Evolutionary conservation across 148 eudicot genomes (phyloP).

Genomic region (Rhododendron kiyosumense): DNA sequence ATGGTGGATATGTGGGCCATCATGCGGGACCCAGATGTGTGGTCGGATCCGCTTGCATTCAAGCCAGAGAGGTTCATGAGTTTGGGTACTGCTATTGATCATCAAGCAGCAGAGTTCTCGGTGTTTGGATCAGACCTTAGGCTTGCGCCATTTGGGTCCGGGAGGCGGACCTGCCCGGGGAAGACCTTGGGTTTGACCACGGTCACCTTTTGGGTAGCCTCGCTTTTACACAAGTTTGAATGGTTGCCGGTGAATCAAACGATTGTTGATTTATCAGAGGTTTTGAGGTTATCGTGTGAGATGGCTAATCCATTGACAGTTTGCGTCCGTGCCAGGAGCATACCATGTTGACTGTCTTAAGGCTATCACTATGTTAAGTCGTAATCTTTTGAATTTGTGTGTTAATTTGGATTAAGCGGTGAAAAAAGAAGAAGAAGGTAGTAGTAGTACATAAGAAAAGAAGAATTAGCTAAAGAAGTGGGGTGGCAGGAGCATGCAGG

Average conservation of each 20-base stretch:
- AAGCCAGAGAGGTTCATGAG: slow-evolving; percentile 42
- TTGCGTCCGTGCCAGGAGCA: slow-evolving; percentile 33
- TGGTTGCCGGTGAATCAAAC: slow-evolving; percentile 16
- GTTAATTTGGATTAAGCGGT: not conserved
- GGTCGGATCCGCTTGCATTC: slow-evolving; percentile 48
- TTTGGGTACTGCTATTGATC: not conserved
- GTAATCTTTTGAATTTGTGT: not conserved
- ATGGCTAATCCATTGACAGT: slow-evolving; percentile 67
- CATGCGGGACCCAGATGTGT: slow-evolving; percentile 42
- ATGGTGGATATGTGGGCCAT: slow-evolving; percentile 82
- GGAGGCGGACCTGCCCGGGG: slow-evolving; percentile 74
- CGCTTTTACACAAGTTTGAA: slow-evolving; percentile 56
- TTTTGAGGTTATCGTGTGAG: slow-evolving; percentile 65
- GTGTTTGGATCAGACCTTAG: slow-evolving; percentile 64
- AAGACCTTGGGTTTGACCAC: slow-evolving; percentile 67
- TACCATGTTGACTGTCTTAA: not conserved
- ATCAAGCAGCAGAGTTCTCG: slow-evolving; percentile 17
- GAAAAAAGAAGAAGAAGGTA: too few relatives aligned
- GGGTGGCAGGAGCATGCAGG: not conserved
- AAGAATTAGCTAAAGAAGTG: not conserved
- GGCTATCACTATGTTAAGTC: not conserved
- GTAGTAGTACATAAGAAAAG: too few relatives aligned
- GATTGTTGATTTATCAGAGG: slow-evolving; percentile 56
- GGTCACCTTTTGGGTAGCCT: slow-evolving; percentile 66
- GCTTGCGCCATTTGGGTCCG: slow-evolving; percentile 86